These are phyloP conservation scores for Scutellaria baicalensis DNA, from an alignment of 257 asterid genomes.

Conservation along the genomic window DNA sequence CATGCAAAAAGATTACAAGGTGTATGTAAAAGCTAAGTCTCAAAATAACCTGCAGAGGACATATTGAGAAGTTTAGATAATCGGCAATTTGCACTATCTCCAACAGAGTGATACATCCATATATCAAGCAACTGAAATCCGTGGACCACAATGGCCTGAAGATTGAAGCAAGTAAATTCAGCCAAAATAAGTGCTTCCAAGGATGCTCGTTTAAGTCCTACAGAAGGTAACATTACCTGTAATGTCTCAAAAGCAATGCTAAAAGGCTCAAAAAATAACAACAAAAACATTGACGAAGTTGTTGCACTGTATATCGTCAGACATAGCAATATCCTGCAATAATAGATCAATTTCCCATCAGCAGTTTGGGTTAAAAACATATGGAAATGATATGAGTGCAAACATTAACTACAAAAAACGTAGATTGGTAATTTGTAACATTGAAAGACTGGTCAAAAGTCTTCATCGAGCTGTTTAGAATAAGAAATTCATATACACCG, in stretches of 20 bases:
- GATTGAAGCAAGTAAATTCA: constrained; percentile 22
- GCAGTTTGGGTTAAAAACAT: constrained; percentile 1
- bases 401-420: not conserved
- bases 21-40: not conserved
- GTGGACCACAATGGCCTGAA: constrained; percentile 88
- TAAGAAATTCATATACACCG: not conserved
- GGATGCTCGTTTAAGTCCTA: not conserved
- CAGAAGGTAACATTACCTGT: constrained; percentile 45
- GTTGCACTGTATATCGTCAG: constrained; percentile 39
- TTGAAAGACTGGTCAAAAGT: not conserved
- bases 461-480: not conserved
- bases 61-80: constrained; percentile 59
- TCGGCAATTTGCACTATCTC: constrained; percentile 53
- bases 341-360: constrained; percentile 7
- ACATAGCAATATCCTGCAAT: constrained; percentile 63
- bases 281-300: constrained; percentile 48
- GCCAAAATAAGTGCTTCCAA: not conserved
- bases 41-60: constrained; percentile 61
- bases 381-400: not conserved
- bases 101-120: constrained; percentile 72
- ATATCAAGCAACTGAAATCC: constrained; percentile 93
- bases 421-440: not conserved
- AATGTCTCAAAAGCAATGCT: constrained; percentile 95
- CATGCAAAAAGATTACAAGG: not conserved
- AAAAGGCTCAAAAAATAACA: constrained; percentile 88